A percentile compares a stretch with the other conserved stretches of the same genome.
Evolutionary conservation across 345 rosid species (phyloP).

Genomic region (Heritiera fomes): DNA sequence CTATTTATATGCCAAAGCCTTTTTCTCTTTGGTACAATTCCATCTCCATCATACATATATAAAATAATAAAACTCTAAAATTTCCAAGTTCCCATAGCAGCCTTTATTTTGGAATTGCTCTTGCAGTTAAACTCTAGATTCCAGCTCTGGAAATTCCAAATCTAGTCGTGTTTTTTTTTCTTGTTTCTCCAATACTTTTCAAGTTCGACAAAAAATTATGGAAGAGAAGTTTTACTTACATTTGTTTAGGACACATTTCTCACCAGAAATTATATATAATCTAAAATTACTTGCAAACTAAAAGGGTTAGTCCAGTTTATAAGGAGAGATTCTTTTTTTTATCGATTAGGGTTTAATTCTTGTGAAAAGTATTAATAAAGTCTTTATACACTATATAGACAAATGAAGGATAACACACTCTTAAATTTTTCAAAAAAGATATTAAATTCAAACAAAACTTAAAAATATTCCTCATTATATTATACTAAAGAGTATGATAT

Average conservation of each 20-base stretch:
- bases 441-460: too few species aligned
- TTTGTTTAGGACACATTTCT: not conserved
- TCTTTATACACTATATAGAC: too few species aligned
- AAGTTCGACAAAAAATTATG: not conserved
- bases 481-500: not conserved
- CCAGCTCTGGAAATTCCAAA: not conserved
- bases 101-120: not conserved
- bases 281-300: too few species aligned
- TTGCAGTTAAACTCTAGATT: not conserved
- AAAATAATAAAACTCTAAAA: not conserved
- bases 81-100: not conserved
- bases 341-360: not conserved
- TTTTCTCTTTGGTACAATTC: not conserved
- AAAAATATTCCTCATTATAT: not conserved
- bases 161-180: not conserved
- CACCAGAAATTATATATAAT: not conserved
- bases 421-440: too few species aligned
- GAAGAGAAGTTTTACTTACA: not conserved
- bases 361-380: too few species aligned
- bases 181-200: not conserved
- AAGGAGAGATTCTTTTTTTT: not conserved
- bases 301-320: not conserved
- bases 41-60: not conserved
- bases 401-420: too few species aligned
- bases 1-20: slow-evolving; percentile 1